Evolutionary conservation across 2,329 filamentous ascomycete genomes (phyloP).

Genomic region (Pseudocercospora ulei): DNA sequence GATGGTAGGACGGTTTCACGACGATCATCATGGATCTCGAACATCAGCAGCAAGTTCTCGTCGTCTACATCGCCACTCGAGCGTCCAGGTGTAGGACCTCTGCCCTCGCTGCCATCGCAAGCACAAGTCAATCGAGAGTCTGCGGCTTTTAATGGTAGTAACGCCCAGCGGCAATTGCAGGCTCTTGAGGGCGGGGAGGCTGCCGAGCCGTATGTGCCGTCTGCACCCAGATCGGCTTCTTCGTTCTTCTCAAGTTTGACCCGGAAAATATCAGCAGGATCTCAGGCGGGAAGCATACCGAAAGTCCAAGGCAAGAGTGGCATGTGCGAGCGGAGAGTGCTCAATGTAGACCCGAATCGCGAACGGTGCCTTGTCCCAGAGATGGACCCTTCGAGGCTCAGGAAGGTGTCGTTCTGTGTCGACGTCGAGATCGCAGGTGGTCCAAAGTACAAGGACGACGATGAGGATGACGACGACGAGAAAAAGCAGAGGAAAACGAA

Average conservation of each 20-base stretch:
- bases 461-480: constrained; percentile 42
- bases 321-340: constrained; percentile 64
- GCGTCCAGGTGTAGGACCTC: constrained; percentile 11
- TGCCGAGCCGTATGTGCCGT: constrained; percentile 57
- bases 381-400: constrained; percentile 67
- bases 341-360: constrained; percentile 75
- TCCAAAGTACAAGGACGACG: constrained; percentile 61
- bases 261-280: constrained; percentile 62
- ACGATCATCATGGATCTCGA: constrained; percentile 82
- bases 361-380: constrained; percentile 71
- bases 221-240: constrained; percentile 56
- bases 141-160: constrained; percentile 45
- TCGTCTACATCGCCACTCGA: constrained; percentile 25
- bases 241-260: constrained; percentile 74
- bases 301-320: constrained; percentile 53
- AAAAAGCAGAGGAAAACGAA: constrained; percentile 52
- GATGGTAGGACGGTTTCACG: constrained; percentile 37
- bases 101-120: constrained; percentile 10
- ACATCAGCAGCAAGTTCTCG: constrained; percentile 85
- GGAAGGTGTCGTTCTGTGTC: constrained; percentile 87
- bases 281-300: constrained; percentile 37
- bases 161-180: constrained; percentile 14
- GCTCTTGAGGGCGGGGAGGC: constrained; percentile 28
- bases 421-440: constrained; percentile 93
- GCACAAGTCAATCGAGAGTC: constrained; percentile 32